Evolutionary conservation across 2,329 filamentous ascomycete genomes (phyloP).

Genomic region (Blastomyces silverae): DNA sequence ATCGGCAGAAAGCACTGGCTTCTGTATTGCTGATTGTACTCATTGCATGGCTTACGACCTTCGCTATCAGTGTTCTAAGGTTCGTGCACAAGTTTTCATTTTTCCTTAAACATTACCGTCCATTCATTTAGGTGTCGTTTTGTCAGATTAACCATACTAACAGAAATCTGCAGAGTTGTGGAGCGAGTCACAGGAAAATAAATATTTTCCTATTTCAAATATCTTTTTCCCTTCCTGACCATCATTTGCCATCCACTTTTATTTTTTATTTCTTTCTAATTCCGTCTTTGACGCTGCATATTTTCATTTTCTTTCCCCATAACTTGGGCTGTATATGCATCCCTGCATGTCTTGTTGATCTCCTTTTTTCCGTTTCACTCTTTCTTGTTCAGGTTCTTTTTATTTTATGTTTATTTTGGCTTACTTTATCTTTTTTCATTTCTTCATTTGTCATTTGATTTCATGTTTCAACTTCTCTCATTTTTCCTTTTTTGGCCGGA

Average conservation of each 20-base stretch:
- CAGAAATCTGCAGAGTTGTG: conserved; percentile 17
- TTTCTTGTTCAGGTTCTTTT: not conserved
- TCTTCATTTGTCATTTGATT: conserved; percentile 2
- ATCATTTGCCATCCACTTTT: not conserved
- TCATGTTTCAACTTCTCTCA: conserved; percentile 3
- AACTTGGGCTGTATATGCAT: not conserved
- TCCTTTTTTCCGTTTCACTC: not conserved
- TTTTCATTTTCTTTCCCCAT: conserved; percentile 2
- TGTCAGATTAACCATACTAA: conserved; percentile 7
- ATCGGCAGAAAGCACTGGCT: conserved; percentile 62
- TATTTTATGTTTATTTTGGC: not conserved
- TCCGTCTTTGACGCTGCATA: not conserved
- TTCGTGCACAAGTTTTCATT: conserved; percentile 11
- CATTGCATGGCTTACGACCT: conserved; percentile 83
- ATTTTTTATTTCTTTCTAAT: not conserved
- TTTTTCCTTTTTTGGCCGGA: conserved; percentile 4
- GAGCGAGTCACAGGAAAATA: conserved; percentile 19
- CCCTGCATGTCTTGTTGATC: not conserved
- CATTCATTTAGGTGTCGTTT: not conserved
- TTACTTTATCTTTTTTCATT: conserved; percentile 6
- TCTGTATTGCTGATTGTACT: conserved; percentile 73
- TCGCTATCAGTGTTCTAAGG: conserved; percentile 57
- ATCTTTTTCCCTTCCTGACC: not conserved
- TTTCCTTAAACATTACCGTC: not conserved
- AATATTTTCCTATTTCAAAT: not conserved